Conservation (phyloP, 31 red algal genomes). For the Odonthalia washingtoniensis region DNA sequence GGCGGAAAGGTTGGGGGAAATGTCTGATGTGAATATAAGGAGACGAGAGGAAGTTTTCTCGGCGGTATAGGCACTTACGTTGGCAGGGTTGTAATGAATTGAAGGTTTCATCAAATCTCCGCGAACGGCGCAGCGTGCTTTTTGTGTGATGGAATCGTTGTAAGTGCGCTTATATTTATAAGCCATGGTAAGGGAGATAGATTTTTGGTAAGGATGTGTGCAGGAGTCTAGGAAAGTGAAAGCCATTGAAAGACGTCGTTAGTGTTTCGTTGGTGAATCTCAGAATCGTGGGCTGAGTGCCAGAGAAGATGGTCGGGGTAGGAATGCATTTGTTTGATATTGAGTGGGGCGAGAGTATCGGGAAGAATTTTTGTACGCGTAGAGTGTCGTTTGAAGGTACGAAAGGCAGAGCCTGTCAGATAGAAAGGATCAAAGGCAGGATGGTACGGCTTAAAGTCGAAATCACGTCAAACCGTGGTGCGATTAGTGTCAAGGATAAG, state of each 20-base stretch:
- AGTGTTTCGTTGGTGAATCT: not conserved
- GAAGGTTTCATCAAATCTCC: constrained; percentile 39
- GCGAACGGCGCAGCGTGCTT: constrained; percentile 27
- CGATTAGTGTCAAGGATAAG: not conserved
- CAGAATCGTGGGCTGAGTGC: not conserved
- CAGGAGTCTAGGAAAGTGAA: not conserved
- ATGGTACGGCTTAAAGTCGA: not conserved
- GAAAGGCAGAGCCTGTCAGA: too few relatives aligned
- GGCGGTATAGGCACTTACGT: constrained; percentile 6
- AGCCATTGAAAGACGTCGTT: not conserved
- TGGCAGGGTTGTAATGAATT: constrained; percentile 12
- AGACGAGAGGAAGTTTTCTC: constrained; percentile 5
- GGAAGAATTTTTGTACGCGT: not conserved
- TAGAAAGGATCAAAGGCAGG: too few relatives aligned
- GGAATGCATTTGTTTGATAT: not conserved
- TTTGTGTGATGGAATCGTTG: not conserved
- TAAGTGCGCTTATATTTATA: constrained; percentile 5
- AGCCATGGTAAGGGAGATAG: constrained; percentile 30
- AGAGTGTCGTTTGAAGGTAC: not conserved
- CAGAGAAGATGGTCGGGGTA: not conserved
- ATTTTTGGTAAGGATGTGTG: not conserved
- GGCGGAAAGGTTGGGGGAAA: not conserved
- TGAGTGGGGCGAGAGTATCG: not conserved
- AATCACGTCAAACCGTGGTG: not conserved
- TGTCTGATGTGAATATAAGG: not conserved